These are phyloP conservation scores for Pistacia atlantica DNA, from an alignment of 345 rosid species.

Conservation along the genomic window DNA sequence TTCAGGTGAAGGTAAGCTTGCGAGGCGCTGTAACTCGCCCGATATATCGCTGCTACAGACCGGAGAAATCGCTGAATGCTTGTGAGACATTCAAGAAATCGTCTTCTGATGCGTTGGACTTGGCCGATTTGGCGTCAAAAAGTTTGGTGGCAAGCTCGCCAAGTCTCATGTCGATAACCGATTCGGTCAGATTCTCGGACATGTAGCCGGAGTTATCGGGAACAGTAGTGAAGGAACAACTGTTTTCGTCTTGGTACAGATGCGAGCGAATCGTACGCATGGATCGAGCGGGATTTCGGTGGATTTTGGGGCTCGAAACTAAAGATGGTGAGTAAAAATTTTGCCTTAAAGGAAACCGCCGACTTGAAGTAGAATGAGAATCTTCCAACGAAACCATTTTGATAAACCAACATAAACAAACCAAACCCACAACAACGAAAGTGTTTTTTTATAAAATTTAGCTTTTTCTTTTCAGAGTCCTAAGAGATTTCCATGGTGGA, in stretches of 20 bases:
- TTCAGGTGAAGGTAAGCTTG: slow-evolving; percentile 61
- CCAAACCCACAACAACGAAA: background rate
- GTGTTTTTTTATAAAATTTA: background rate
- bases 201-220: slow-evolving; percentile 47
- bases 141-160: slow-evolving; percentile 68
- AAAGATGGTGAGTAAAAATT: slow-evolving; percentile 38
- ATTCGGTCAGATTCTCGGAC: slow-evolving; percentile 80
- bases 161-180: slow-evolving; percentile 85
- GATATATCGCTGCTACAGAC: slow-evolving; percentile 90
- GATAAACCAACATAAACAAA: background rate
- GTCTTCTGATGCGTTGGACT: slow-evolving; percentile 42
- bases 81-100: slow-evolving; percentile 72
- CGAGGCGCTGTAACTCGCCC: slow-evolving; percentile 91
- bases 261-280: slow-evolving; percentile 89
- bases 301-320: slow-evolving; percentile 42
- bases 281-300: slow-evolving; percentile 75
- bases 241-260: slow-evolving; percentile 48
- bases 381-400: slow-evolving; percentile 75
- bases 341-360: slow-evolving; percentile 64
- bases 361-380: slow-evolving; percentile 56
- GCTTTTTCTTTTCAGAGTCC: background rate
- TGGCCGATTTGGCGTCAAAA: slow-evolving; percentile 31
- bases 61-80: slow-evolving; percentile 87
- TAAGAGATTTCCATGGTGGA: slow-evolving; percentile 29
- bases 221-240: slow-evolving; percentile 48